Percentiles rank a stretch among this genome's conserved stretches.
Evolutionary conservation across 805 yeast genomes (phyloP).

Genomic region (Wickerhamomyces alni): DNA sequence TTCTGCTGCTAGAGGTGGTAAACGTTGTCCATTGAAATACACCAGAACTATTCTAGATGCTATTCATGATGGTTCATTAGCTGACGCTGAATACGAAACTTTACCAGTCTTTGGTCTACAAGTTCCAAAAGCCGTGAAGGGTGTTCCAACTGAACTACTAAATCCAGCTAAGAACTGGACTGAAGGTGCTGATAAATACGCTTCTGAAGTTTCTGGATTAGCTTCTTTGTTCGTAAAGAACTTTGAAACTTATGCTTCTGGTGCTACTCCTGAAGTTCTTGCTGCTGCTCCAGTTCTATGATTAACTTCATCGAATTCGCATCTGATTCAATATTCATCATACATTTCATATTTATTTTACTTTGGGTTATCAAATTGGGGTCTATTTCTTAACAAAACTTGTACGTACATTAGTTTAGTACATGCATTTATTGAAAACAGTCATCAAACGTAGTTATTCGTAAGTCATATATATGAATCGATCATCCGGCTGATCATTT

Average conservation of each 20-base stretch:
- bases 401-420: neutral
- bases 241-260: slow-evolving; percentile 77
- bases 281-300: slow-evolving; percentile 78
- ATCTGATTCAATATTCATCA: neutral
- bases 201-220: slow-evolving; percentile 52
- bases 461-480: too few relatives aligned
- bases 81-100: slow-evolving; percentile 72
- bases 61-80: slow-evolving; percentile 86
- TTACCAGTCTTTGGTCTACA: slow-evolving; percentile 83
- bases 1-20: slow-evolving; percentile 88
- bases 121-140: slow-evolving; percentile 72
- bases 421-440: neutral
- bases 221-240: slow-evolving; percentile 79
- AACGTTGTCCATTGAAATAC: slow-evolving; percentile 95
- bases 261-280: slow-evolving; percentile 78
- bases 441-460: too few relatives aligned
- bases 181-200: slow-evolving; percentile 48
- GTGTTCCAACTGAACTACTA: slow-evolving; percentile 76
- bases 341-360: neutral
- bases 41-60: slow-evolving; percentile 95
- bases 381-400: neutral
- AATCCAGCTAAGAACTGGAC: slow-evolving; percentile 85
- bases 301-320: neutral
- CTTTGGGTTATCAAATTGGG: neutral
- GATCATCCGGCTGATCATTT: too few relatives aligned